Base-by-base conservation (phyloP, 176 grass and related monocot genomes). In the Phoenix roebelenii region DNA sequence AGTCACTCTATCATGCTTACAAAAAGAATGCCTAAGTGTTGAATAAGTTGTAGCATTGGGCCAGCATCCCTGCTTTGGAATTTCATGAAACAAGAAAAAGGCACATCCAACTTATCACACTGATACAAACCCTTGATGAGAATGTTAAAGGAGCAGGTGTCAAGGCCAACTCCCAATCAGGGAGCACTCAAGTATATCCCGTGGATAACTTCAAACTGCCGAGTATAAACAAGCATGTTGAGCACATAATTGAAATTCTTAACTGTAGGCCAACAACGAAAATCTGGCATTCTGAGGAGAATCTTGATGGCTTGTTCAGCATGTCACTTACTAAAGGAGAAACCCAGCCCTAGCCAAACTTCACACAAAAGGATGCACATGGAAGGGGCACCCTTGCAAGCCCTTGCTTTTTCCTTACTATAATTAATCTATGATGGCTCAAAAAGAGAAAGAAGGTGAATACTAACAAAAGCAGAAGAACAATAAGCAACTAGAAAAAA, bases 221-320 rank as follows among this genome's bases (percentile, higher is more conserved):
- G 25, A 68, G 49, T 82, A 78, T 81, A 79, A 16, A 96, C 92
- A 19, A 90, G 83, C 92, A 96, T 77, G 68, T 88, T 78, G 4
- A 88, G 69, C 55, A 90, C 92, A 54, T 88, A 96, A 53, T 85
- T 96, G 59, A 90, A 90, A 16, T 86, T 82, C 78, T 96, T 96
- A 5, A 80, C 80, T 5, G 83, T 87, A 1, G 92, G 75, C 68
- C 74, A 85, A 49, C 78, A 90, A 32, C 58, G 57, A 65, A 83
- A 85, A 17, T 29, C 35, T 5, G 86, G 92, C 81, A 97, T 91
- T 10, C 64, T 66, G 48, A 28, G 51, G 53, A 97, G 92, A 0
- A 53, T 77, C 50, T 82, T 61, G 6, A 90, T 82, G 57, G 87
- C 83, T 18, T 96, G 87, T 62, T 90, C 63, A 0, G 72, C 77